Evolutionary conservation across 805 yeast genomes (phyloP).

Genomic region (Cyberlindnera amylophila): DNA sequence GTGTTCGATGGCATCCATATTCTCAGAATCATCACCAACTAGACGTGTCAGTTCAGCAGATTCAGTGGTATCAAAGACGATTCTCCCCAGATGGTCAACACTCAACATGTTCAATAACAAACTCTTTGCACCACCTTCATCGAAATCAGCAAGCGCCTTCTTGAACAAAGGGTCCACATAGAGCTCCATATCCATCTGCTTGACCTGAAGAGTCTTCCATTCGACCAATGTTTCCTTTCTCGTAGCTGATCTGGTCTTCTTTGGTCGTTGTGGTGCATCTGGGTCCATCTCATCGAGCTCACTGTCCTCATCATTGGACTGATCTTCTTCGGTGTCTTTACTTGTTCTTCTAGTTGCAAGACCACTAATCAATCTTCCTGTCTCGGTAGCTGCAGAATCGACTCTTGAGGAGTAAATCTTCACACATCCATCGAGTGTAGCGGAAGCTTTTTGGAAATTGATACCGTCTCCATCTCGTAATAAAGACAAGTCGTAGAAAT

Average conservation of each 20-base stretch:
- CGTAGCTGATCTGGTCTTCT: conserved; percentile 12
- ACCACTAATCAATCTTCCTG: conserved; percentile 79
- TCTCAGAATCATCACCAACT: conserved; percentile 11
- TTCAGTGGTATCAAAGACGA: conserved; percentile 59
- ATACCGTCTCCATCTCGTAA: conserved; percentile 73
- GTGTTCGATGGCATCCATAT: conserved; percentile 12
- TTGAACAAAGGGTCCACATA: conserved; percentile 72
- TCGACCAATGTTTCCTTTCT: conserved; percentile 45
- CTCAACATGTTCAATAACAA: conserved; percentile 58
- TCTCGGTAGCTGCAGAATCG: conserved; percentile 87
- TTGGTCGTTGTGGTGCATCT: conserved; percentile 22
- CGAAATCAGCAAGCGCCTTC: conserved; percentile 71
- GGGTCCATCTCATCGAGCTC: conserved; percentile 25
- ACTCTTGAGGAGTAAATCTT: conserved; percentile 88
- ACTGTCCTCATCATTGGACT: conserved; percentile 20
- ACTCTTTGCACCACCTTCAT: conserved; percentile 79
- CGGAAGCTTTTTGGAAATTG: conserved; percentile 86
- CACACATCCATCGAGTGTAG: conserved; percentile 91
- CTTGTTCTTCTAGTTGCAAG: conserved; percentile 44
- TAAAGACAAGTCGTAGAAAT: conserved; percentile 78
- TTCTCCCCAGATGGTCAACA: conserved; percentile 48
- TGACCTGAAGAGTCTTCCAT: conserved; percentile 48
- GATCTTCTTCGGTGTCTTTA: conserved; percentile 20
- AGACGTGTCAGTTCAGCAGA: conserved; percentile 15
- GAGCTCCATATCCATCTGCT: conserved; percentile 59